A percentile compares a stretch with the other conserved stretches of the same genome.
Conservation (phyloP, 331 rosid species). For the Acacia pycnantha region DNA sequence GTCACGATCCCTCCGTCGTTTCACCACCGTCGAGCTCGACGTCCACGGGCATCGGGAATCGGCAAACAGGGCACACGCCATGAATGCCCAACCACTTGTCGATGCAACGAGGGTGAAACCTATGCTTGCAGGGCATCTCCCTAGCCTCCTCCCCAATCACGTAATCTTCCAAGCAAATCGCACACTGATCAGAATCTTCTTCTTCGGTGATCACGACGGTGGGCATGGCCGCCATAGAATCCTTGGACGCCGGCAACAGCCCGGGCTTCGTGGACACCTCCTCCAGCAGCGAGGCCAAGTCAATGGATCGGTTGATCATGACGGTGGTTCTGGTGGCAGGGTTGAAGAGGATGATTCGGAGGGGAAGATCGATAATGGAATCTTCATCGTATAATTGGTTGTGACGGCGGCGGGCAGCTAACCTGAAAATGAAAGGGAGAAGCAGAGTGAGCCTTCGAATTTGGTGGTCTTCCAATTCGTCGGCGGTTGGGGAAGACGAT, state of each 20-base stretch:
- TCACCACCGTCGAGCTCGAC: neutral
- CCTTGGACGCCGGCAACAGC: neutral
- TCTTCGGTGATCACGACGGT: neutral
- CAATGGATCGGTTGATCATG: neutral
- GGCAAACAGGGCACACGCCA: neutral
- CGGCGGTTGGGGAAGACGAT: neutral
- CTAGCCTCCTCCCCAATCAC: neutral
- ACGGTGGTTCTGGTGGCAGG: neutral
- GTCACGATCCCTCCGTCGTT: neutral
- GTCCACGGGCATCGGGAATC: neutral
- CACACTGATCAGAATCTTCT: neutral
- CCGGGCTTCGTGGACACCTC: neutral
- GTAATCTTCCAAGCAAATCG: slow-evolving; percentile 3
- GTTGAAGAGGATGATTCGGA: neutral
- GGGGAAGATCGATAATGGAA: neutral
- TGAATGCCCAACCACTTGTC: neutral
- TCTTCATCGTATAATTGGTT: neutral
- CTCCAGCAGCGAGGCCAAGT: neutral
- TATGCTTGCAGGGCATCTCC: neutral
- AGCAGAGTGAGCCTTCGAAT: neutral
- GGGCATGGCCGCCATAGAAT: neutral
- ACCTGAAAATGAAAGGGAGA: neutral
- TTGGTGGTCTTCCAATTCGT: neutral
- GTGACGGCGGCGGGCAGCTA: neutral
- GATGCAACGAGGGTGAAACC: neutral